phyloP scores from a whole-genome alignment of 148 eudicot species.

The Dianthus caryophyllus region DNA sequence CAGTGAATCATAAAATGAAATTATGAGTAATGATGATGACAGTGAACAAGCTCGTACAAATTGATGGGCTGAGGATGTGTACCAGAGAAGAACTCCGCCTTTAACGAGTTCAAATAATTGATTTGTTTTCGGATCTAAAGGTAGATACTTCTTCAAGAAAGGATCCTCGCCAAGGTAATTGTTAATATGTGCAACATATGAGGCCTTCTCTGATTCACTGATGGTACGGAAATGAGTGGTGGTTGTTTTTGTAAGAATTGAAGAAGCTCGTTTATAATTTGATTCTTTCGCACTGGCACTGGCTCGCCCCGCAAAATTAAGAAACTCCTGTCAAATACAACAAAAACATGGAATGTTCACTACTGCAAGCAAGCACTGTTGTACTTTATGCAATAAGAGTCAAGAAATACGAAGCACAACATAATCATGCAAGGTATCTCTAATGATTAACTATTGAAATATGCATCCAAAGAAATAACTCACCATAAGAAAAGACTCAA shows the following conservation, averaged over 20 bases:
- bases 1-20: constrained; percentile 16
- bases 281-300: constrained; percentile 45
- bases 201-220: constrained; percentile 79
- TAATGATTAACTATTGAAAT: neutral
- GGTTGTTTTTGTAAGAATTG: constrained; percentile 74
- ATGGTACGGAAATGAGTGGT: constrained; percentile 80
- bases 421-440: neutral
- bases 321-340: constrained; percentile 45
- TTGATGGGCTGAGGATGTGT: constrained; percentile 8
- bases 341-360: constrained; percentile 7
- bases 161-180: constrained; percentile 63
- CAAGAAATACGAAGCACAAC: neutral
- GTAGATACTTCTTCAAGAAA: constrained; percentile 67
- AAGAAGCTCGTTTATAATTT: constrained; percentile 48
- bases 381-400: neutral
- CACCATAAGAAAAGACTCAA: constrained; percentile 82
- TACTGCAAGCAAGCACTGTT: neutral
- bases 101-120: constrained; percentile 71
- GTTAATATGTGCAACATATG: constrained; percentile 75
- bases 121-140: constrained; percentile 62
- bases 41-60: neutral
- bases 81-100: constrained; percentile 91
- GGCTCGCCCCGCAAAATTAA: constrained; percentile 59
- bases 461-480: constrained; percentile 23
- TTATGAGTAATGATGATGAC: neutral